Base-by-base conservation (phyloP, 1,284 basidiomycete species). In the Sphaerobolus stellatus region DNA sequence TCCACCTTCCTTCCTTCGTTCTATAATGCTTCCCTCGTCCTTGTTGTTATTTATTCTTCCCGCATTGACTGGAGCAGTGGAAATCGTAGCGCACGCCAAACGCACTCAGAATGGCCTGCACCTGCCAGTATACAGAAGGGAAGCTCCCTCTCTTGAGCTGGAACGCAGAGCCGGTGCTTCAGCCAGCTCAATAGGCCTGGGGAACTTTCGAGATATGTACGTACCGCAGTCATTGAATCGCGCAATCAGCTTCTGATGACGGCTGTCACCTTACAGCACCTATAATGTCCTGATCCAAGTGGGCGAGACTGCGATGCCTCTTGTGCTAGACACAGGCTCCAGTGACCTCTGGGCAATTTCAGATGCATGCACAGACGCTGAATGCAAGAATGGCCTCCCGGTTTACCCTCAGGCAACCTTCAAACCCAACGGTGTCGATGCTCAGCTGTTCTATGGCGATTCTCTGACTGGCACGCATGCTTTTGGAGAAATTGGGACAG, bases 281-380 rank as follows among this genome's bases (percentile, higher is more conserved):
- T 82, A 82, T 57, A 78, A 65, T 28, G 73, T 80, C 16, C 64
- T 75, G 20, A 58, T 80, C 29, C 69, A 68, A 24, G 64, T 82
- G 40, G 79, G 80, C 29, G 69, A 63, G 27, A 68, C 67, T 16
- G 62, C 66, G 3, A 66, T 70, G 3, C 72, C 78, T 16, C 62
- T 81, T 18, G 69, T 81, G 34, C 65, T 82, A 24, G 81, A 83
- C 54, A 82, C 80, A 6, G 81, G 81, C 31, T 83, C 81, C 3
- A 78, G 80, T 5, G 81, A 83, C 59, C 58, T 82, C 7, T 84
- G 82, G 82, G 74, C 80, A n/a, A 60, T 78, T 25, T 80, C 81
- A 0, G 72, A 77, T 27, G 64, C 68, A 1, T 83, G 79, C 62
- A 68, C 61, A 11, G 59, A 56, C 25, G 20, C 50, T 1, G 69